Evolutionary conservation across 2,329 filamentous ascomycete genomes (phyloP), one percentile per base, ranked within the genome.

Genomic region (Clarireedia hainanense): DNA sequence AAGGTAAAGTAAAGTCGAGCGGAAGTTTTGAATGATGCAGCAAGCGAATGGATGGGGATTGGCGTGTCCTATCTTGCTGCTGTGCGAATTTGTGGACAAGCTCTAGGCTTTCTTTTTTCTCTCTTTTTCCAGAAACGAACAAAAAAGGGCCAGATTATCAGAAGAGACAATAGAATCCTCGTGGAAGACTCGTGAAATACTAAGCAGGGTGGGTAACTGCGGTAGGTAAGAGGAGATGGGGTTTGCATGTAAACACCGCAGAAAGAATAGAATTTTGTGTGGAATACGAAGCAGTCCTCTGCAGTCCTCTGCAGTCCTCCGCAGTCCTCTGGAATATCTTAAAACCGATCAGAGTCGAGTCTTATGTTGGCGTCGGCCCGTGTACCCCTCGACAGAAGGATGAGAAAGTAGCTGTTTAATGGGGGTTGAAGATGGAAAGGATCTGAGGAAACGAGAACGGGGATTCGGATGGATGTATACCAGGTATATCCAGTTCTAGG

Each of bases 31-130:
- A 26, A 47, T 46, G 45, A 49, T 54, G 45, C 26, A 26, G 47
- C 52, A 54, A 49, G 52, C 52, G 52, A 54, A 54, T 49, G 45
- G 36, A 30, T 30, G 14, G 26, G 24, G 45, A 27, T 5, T 15
- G 14, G 24, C 14, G 14, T 46, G 10, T 46, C 7, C n/a, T 6
- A 15, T 46, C 42, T 43, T 20, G n/a, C 20, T 46, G 20, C 20
- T 46, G 6, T 46, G n/a, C 20, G n/a, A 24, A 14, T 9, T 15
- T 20, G 23, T 46, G 42, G 20, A 46, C 42, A 46, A 46, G 42
- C 42, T 40, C 39, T 40, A 40, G 39, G 39, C 39, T 40, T n/a
- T 40, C 15, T n/a, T 6, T n/a, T 6, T 40, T 10, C 9, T 10
- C 36, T 43, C 6, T 17, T 42, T 42, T 15, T 42, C 39, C 39